phyloP scores from a whole-genome alignment of 2,329 filamentous ascomycete genomes.

The Pyrenophora graminea region DNA sequence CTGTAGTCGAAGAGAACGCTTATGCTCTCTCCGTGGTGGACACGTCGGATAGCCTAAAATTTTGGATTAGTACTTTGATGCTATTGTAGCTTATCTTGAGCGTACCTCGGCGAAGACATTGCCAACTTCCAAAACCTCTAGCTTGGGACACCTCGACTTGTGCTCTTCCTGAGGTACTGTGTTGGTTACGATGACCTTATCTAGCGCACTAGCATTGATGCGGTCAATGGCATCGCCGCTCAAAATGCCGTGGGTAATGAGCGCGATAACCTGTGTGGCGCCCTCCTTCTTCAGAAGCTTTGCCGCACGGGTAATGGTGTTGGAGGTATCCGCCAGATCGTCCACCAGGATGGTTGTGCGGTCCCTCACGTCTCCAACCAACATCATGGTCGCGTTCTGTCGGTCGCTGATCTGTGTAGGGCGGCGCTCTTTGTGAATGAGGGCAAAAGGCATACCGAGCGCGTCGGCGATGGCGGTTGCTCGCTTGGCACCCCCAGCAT shows the following conservation, averaged over 20 bases:
- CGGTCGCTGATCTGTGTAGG: constrained; percentile 86
- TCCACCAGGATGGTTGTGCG: constrained; percentile 89
- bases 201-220: constrained; percentile 89
- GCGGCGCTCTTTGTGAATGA: constrained; percentile 97
- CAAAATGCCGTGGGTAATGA: constrained; percentile 93
- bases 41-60: constrained; percentile 77
- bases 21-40: constrained; percentile 97
- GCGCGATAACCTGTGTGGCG: constrained; percentile 85
- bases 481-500: constrained; percentile 94
- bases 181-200: constrained; percentile 95
- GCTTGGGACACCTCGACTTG: constrained; percentile 75
- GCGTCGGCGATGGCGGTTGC: constrained; percentile 94
- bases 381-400: constrained; percentile 84
- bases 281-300: constrained; percentile 95
- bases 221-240: constrained; percentile 93
- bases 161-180: constrained; percentile 89
- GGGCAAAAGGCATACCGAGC: constrained; percentile 90
- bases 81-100: constrained; percentile 1
- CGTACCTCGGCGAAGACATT: constrained; percentile 83
- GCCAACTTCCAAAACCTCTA: constrained; percentile 89
- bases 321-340: constrained; percentile 92
- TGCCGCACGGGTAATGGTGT: constrained; percentile 94
- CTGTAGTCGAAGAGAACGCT: constrained; percentile 91
- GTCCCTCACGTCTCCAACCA: constrained; percentile 82
- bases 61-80: constrained; percentile 24